Evolutionary conservation across 495 filamentous ascomycete species (phyloP).

Genomic region (Neurospora sp.): DNA sequence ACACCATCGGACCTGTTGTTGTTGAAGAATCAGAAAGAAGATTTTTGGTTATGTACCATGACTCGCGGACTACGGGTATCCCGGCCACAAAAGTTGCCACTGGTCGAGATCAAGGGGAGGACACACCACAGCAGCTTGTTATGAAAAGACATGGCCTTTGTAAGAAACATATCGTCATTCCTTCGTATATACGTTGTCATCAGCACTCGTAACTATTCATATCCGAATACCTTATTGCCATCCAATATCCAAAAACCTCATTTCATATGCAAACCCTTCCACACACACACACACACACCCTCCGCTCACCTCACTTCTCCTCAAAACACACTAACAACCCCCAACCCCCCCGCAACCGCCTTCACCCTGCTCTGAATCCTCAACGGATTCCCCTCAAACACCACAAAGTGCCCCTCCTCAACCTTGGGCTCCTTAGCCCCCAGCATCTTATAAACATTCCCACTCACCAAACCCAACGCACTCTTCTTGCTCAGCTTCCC

Average conservation of each 20-base stretch:
- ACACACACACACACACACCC: too few relatives aligned
- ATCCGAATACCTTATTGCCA: background rate
- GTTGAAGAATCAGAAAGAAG: rapidly evolving
- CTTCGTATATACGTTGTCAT: background rate
- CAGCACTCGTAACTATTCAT: background rate
- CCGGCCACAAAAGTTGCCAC: background rate
- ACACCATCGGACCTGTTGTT: background rate
- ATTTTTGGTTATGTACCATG: rapidly evolving
- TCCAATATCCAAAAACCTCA: too few relatives aligned
- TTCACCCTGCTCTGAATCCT: conserved; percentile 31
- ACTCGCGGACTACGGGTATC: background rate
- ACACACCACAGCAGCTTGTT: too few relatives aligned
- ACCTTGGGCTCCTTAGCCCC: conserved; percentile 24
- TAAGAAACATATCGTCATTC: background rate
- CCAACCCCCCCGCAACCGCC: conserved; percentile 27
- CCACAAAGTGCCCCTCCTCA: conserved; percentile 26
- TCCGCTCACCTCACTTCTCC: too few relatives aligned
- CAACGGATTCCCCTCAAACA: conserved; percentile 37
- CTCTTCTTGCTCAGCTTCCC: conserved; percentile 35
- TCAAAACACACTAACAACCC: conserved; percentile 22
- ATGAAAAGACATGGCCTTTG: too few relatives aligned
- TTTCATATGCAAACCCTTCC: background rate
- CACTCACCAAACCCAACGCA: conserved; percentile 28
- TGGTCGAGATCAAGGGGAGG: too few relatives aligned
- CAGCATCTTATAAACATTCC: conserved; percentile 39